Percentiles rank a stretch among this genome's conserved stretches.
Evolutionary conservation across 768 basidiomycete genomes (phyloP).

Genomic region (Boletales sp.): DNA sequence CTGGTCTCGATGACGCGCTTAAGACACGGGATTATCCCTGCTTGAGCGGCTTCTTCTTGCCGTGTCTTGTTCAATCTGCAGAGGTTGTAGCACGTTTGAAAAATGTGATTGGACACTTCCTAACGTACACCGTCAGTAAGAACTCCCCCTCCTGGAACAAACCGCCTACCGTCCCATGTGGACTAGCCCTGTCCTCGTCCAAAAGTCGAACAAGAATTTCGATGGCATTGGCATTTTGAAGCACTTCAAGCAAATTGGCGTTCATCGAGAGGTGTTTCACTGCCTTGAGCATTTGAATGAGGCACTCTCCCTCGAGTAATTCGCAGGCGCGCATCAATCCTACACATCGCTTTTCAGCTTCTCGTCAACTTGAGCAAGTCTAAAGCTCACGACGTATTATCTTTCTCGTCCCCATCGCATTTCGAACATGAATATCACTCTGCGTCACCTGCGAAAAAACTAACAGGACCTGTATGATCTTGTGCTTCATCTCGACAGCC

Average conservation of each 20-base stretch:
- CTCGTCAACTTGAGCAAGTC: not conserved
- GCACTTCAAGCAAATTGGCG: conserved; percentile 80
- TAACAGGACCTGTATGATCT: conserved; percentile 84
- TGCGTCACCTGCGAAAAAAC: conserved; percentile 98
- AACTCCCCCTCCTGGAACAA: not conserved
- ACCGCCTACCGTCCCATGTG: conserved; percentile 70
- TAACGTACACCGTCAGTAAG: conserved; percentile 26
- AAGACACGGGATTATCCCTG: conserved; percentile 89
- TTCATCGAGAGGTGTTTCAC: conserved; percentile 97
- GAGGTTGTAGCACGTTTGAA: conserved; percentile 96
- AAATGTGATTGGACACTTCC: conserved; percentile 97
- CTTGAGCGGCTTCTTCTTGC: conserved; percentile 96
- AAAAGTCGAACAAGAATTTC: conserved; percentile 86
- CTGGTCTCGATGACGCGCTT: conserved; percentile 84
- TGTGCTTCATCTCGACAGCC: conserved; percentile 74
- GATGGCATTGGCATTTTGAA: conserved; percentile 95
- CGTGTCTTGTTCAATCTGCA: conserved; percentile 91
- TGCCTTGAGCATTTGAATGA: conserved; percentile 88
- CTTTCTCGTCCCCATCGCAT: conserved; percentile 86
- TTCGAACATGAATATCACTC: conserved; percentile 88
- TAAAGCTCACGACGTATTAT: conserved; percentile 76
- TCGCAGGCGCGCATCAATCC: conserved; percentile 87
- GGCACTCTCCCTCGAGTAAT: conserved; percentile 79
- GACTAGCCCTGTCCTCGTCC: conserved; percentile 74
- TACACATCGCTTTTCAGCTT: conserved; percentile 28